Conservation (phyloP, 257 asterid genomes). For the Solanum boliviense region DNA sequence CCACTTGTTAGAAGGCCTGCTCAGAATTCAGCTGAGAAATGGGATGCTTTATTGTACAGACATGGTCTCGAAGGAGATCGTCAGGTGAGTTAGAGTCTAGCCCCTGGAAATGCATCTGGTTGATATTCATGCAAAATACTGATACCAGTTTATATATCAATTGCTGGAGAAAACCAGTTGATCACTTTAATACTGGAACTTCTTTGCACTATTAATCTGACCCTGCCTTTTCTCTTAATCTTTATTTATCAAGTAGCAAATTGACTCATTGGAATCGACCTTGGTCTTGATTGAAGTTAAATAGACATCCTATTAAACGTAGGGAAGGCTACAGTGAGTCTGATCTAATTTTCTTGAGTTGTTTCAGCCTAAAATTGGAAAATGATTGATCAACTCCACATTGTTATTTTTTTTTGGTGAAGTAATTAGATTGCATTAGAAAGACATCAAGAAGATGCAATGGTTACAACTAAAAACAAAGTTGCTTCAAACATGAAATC, state of each 20-base stretch:
- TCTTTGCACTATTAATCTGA: not conserved
- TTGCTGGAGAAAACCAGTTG: not conserved
- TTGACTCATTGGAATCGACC: not conserved
- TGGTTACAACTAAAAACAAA: no score
- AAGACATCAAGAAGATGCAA: no score
- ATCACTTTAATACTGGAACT: not conserved
- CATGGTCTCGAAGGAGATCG: constrained; percentile 72
- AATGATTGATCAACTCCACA: not conserved
- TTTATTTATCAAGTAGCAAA: not conserved
- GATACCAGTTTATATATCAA: not conserved
- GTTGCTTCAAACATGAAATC: not conserved
- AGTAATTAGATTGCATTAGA: no score
- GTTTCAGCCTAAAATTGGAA: not conserved
- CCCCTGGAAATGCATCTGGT: not conserved
- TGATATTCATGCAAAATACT: not conserved
- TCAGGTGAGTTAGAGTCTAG: constrained; percentile 46
- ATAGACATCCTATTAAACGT: not conserved
- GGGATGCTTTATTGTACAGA: constrained; percentile 94
- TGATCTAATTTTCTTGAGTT: not conserved
- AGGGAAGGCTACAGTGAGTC: not conserved
- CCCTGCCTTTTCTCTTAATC: not conserved
- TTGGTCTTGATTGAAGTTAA: not conserved
- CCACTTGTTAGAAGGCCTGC: constrained; percentile 86
- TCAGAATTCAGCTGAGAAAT: constrained; percentile 84
- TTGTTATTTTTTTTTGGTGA: not conserved